phyloP scores from a whole-genome alignment of 2,329 filamentous ascomycete species.

The Diplocarpon rosae region DNA sequence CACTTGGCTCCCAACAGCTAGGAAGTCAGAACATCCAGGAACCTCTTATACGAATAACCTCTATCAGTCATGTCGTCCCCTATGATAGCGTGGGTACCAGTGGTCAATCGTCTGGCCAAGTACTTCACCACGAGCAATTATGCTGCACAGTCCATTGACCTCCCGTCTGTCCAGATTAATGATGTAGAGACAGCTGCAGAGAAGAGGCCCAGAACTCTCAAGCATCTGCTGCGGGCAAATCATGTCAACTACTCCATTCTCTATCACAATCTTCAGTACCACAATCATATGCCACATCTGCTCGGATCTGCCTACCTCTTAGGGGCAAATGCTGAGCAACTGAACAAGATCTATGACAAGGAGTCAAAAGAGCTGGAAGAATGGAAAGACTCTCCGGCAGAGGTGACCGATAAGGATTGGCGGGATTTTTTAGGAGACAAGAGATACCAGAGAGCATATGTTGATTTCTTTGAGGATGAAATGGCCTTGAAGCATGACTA shows the following conservation, averaged over 20 bases:
- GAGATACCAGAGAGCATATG: conserved; percentile 75
- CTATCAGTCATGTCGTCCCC: conserved; percentile 27
- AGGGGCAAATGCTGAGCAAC: conserved; percentile 59
- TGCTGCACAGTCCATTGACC: conserved; percentile 33
- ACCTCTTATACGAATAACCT: background rate
- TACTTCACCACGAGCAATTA: conserved; percentile 24
- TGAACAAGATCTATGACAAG: conserved; percentile 72
- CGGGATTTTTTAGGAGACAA: conserved; percentile 68
- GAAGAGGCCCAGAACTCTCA: conserved; percentile 70
- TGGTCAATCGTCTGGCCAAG: conserved; percentile 30
- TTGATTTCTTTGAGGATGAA: conserved; percentile 94
- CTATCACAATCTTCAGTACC: conserved; percentile 61
- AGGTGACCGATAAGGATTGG: conserved; percentile 80
- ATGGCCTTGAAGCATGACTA: conserved; percentile 61
- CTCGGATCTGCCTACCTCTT: conserved; percentile 79
- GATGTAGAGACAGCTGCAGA: conserved; percentile 71
- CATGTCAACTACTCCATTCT: conserved; percentile 82
- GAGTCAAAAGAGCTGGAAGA: conserved; percentile 61
- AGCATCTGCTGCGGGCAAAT: conserved; percentile 84
- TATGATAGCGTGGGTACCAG: conserved; percentile 34
- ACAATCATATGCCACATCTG: conserved; percentile 78
- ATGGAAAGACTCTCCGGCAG: conserved; percentile 76
- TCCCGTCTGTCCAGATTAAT: conserved; percentile 63
- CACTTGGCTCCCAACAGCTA: conserved; percentile 15
- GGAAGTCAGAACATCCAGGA: conserved; percentile 11